phyloP scores from a whole-genome alignment of 2,329 filamentous ascomycete genomes.

The Verticillium klebahnii region DNA sequence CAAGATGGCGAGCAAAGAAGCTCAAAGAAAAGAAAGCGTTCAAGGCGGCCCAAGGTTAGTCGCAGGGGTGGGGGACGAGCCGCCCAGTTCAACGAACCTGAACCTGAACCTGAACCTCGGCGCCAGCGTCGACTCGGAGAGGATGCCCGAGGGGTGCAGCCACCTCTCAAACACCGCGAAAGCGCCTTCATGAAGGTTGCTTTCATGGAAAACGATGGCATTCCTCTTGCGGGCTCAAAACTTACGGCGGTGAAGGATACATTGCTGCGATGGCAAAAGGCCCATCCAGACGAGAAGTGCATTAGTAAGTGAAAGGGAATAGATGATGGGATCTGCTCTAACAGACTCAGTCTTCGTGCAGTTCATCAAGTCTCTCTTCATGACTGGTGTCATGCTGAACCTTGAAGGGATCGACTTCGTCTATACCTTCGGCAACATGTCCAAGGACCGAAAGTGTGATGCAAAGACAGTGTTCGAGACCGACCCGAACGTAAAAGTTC shows the following conservation, averaged over 20 bases:
- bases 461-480: slow-evolving; percentile 20
- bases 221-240: slow-evolving; percentile 24
- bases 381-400: slow-evolving; percentile 30
- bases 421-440: slow-evolving; percentile 28
- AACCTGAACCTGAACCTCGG: neutral
- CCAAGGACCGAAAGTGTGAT: neutral
- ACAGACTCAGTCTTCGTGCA: slow-evolving; percentile 27
- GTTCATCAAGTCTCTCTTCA: slow-evolving; percentile 24
- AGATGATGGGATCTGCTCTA: neutral
- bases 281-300: slow-evolving; percentile 30
- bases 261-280: slow-evolving; percentile 23
- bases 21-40: neutral
- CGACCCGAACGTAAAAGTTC: slow-evolving; percentile 14
- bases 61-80: neutral
- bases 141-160: slow-evolving; percentile 16
- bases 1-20: neutral
- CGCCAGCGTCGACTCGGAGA: slow-evolving; percentile 9
- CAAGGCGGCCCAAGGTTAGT: neutral
- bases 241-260: slow-evolving; percentile 23
- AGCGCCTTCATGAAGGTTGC: slow-evolving; percentile 17
- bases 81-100: neutral
- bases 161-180: neutral
- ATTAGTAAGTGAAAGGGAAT: slow-evolving; percentile 24
- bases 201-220: neutral
- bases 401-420: slow-evolving; percentile 25